Conservation (phyloP, 176 grass and related monocot genomes). For the Rhipidocladum racemiflorum region DNA sequence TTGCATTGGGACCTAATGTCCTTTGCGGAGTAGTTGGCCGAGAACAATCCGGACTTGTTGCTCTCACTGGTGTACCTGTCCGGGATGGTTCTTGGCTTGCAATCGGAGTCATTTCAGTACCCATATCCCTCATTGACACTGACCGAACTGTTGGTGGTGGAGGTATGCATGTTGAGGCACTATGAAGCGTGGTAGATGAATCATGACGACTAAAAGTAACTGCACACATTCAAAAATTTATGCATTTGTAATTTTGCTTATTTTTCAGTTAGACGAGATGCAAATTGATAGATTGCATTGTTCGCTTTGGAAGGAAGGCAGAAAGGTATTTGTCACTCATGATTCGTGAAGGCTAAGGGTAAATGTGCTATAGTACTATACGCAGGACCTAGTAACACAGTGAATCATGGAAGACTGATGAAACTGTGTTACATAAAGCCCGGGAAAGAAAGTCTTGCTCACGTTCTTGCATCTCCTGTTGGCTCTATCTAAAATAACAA, state of each 20-base stretch:
- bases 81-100: constrained; percentile 92
- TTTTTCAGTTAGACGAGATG: not conserved
- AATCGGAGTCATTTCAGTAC: constrained; percentile 98
- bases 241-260: not conserved
- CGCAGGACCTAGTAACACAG: not conserved
- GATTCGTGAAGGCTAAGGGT: not conserved
- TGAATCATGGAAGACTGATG: not conserved
- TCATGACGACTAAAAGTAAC: constrained; percentile 66
- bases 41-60: constrained; percentile 77
- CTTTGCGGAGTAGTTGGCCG: constrained; percentile 65
- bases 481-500: not conserved
- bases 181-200: constrained; percentile 55
- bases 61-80: constrained; percentile 76
- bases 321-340: not conserved
- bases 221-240: constrained; percentile 41
- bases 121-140: constrained; percentile 97
- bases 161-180: constrained; percentile 54
- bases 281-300: not conserved
- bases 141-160: constrained; percentile 74
- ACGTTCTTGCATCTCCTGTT: not conserved
- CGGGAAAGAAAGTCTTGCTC: not conserved
- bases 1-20: constrained; percentile 37
- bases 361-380: not conserved
- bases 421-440: not conserved
- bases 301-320: not conserved